Evolutionary conservation across 2,329 filamentous ascomycete genomes (phyloP).

Genomic region (Fusarium sp.): DNA sequence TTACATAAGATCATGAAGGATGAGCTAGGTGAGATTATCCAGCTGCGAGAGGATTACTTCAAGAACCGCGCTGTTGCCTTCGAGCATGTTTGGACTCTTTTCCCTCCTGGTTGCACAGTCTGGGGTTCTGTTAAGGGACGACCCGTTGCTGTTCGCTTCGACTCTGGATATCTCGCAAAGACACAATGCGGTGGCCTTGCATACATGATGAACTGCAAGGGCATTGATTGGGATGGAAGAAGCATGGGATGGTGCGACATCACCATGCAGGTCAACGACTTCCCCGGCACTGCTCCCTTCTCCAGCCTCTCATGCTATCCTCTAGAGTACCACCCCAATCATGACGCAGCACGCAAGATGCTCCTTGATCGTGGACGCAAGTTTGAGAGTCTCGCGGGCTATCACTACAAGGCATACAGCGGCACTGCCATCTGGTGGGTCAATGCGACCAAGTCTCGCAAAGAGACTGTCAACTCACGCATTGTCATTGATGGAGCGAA

Average conservation of each 20-base stretch:
- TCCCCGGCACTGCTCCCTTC: slow-evolving; percentile 56
- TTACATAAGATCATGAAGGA: slow-evolving; percentile 58
- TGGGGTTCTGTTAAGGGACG: slow-evolving; percentile 52
- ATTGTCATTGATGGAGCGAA: slow-evolving; percentile 46
- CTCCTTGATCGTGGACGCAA: slow-evolving; percentile 54
- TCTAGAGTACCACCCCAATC: slow-evolving; percentile 53
- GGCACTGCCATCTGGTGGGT: slow-evolving; percentile 49
- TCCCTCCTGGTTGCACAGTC: slow-evolving; percentile 57
- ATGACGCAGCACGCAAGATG: slow-evolving; percentile 45
- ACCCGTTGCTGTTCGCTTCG: slow-evolving; percentile 52
- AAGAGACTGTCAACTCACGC: slow-evolving; percentile 44
- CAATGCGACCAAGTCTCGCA: slow-evolving; percentile 32
- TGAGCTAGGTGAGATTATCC: slow-evolving; percentile 61
- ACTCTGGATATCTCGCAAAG: slow-evolving; percentile 49
- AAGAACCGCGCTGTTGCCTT: slow-evolving; percentile 63
- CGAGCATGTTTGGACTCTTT: slow-evolving; percentile 63
- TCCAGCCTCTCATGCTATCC: slow-evolving; percentile 56
- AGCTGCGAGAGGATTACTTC: slow-evolving; percentile 60
- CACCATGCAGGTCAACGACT: slow-evolving; percentile 51
- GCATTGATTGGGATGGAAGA: slow-evolving; percentile 60
- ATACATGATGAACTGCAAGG: slow-evolving; percentile 52
- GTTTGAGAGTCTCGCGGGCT: slow-evolving; percentile 57
- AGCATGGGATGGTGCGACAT: slow-evolving; percentile 54
- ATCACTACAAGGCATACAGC: slow-evolving; percentile 59
- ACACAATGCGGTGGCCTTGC: slow-evolving; percentile 51